These are phyloP conservation scores for Elaeis guineensis DNA, from an alignment of 176 grass and related monocot genomes.

Conservation along the genomic window DNA sequence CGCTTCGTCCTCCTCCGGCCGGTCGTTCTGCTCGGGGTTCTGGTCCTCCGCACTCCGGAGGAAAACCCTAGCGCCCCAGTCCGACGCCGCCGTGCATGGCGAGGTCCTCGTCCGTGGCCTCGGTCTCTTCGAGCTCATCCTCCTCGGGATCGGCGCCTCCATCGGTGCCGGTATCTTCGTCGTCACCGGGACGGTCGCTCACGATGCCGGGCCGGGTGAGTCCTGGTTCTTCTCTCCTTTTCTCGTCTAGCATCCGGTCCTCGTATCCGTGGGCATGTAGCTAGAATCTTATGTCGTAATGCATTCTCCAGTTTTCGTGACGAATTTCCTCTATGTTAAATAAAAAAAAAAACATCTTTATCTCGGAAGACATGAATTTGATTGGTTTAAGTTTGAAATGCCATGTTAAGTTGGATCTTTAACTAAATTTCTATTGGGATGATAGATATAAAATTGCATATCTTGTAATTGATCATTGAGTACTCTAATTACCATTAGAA, in stretches of 20 bases:
- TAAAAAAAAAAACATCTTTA: no score
- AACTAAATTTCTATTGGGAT: no score
- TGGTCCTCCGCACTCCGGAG: constrained; percentile 68
- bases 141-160: constrained; percentile 85
- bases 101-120: constrained; percentile 70
- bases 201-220: constrained; percentile 81
- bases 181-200: constrained; percentile 89
- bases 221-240: background rate
- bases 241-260: background rate
- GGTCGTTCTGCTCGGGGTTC: constrained; percentile 47
- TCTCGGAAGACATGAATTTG: no score
- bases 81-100: constrained; percentile 19
- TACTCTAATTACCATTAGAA: no score
- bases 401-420: no score
- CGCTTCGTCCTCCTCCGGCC: background rate
- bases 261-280: background rate
- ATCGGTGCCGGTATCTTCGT: constrained; percentile 95
- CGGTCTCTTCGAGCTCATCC: constrained; percentile 67
- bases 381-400: no score
- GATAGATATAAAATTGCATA: no score
- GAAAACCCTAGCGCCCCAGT: constrained; percentile 36
- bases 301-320: background rate
- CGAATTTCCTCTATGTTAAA: no score
- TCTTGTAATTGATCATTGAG: no score
- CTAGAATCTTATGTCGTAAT: background rate